Percentiles rank a stretch among this genome's conserved stretches.
phyloP scores from a whole-genome alignment of 176 grass and related monocot species.

The Cenchrus fungigraminus region DNA sequence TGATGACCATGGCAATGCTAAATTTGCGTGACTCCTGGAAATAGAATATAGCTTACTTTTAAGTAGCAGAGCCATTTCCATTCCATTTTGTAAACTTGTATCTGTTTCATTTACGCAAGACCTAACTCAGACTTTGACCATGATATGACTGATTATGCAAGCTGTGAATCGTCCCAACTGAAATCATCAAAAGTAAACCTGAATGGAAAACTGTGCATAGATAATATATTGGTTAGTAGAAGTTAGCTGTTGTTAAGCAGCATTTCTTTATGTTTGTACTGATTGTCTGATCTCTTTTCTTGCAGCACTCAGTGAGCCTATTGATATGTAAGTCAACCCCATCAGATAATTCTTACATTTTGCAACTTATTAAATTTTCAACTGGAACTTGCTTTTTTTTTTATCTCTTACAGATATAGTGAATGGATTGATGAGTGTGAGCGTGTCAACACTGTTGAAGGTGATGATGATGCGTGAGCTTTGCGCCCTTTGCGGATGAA shows the following conservation, averaged over 20 bases:
- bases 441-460: slow-evolving; percentile 74
- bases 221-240: neutral
- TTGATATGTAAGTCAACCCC: slow-evolving; percentile 66
- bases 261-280: neutral
- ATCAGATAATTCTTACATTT: neutral
- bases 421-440: slow-evolving; percentile 87
- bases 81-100: neutral
- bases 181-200: neutral
- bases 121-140: neutral
- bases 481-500: neutral
- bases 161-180: neutral
- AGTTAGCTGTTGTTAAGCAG: neutral
- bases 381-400: neutral
- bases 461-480: slow-evolving; percentile 56
- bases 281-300: slow-evolving; percentile 29
- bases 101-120: neutral
- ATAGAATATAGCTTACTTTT: neutral
- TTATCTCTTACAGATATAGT: slow-evolving; percentile 58
- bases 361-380: neutral
- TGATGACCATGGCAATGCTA: neutral
- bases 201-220: neutral
- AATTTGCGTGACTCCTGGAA: neutral
- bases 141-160: neutral
- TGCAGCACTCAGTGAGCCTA: slow-evolving; percentile 79
- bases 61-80: neutral